phyloP scores from a whole-genome alignment of 306 rosid genomes.

The Arachis stenosperma region DNA sequence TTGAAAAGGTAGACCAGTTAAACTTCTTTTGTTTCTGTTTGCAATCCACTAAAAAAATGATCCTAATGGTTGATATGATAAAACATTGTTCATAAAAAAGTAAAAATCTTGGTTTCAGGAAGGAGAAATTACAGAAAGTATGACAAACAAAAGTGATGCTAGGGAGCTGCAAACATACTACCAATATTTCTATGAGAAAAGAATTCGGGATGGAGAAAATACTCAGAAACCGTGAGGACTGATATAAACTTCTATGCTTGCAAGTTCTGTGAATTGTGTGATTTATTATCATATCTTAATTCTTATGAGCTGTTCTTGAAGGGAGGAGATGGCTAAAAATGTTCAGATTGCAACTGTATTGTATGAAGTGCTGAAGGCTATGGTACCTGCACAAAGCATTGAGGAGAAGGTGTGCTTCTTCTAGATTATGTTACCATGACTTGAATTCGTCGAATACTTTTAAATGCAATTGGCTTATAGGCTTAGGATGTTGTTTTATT shows the following conservation, averaged over 20 bases:
- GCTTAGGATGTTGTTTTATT: slow-evolving; percentile 41
- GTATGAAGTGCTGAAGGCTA: slow-evolving; percentile 74
- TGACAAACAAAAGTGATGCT: slow-evolving; percentile 48
- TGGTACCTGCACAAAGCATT: slow-evolving; percentile 45
- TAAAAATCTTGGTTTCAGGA: slow-evolving; percentile 61
- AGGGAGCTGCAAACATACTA: slow-evolving; percentile 64
- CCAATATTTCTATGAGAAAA: slow-evolving; percentile 61
- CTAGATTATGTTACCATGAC: slow-evolving; percentile 30
- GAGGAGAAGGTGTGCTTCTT: slow-evolving; percentile 60
- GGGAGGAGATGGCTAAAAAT: slow-evolving; percentile 91
- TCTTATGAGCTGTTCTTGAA: slow-evolving; percentile 47
- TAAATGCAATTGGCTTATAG: not conserved
- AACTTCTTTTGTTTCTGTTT: slow-evolving; percentile 11
- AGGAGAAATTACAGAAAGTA: slow-evolving; percentile 49
- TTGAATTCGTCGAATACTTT: slow-evolving; percentile 31
- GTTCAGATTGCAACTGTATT: slow-evolving; percentile 80
- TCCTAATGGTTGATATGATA: slow-evolving; percentile 8
- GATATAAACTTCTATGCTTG: slow-evolving; percentile 35
- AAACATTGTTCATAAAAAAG: not conserved
- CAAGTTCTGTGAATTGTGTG: slow-evolving; percentile 32
- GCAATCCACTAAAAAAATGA: not conserved
- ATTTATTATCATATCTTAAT: slow-evolving; percentile 17
- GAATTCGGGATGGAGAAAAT: slow-evolving; percentile 68
- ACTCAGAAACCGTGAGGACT: slow-evolving; percentile 78
- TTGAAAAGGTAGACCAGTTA: slow-evolving; percentile 64